Base-by-base conservation (phyloP, 2,329 filamentous ascomycete genomes). In the Akanthomyces dipterigenus region DNA sequence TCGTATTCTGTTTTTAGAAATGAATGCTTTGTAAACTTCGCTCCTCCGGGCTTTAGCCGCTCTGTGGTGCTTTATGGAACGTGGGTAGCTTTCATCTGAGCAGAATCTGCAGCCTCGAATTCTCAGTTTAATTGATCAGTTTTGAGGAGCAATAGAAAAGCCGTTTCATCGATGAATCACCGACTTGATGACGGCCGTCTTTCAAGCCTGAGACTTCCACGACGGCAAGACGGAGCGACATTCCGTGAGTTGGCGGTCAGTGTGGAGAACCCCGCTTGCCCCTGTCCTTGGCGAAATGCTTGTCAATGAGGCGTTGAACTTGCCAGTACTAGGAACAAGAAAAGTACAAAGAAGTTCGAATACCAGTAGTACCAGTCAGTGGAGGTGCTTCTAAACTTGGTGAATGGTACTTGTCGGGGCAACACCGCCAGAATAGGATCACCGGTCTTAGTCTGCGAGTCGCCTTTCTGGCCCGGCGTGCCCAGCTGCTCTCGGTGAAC, bases 211-310 rank as follows among this genome's bases (percentile, higher is more conserved):
- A 16, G 36, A 16, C 36, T 14, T n/a, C n/a, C n/a, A n/a, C 36
- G 7, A 12, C 55, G 55, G 55, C 55, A 58, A 20, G 24, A 8
- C 55, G 55, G 55, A 45, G 50, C 55, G 55, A 58, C 45, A 58
- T 45, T 58, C 55, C 55, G 34, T 11, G 22, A 4, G 5, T 14
- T 40, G 5, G 16, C 14, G 18, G 24, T 48, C 22, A 42, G 3
- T n/a, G 34, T 40, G 46, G 34, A 22, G 26, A 22, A 28, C 12
- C 8, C 22, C 12, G 3, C 8, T 12, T 20, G 28, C n/a, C n/a
- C 34, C 20, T 38, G 36, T 38, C 3, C 16, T 24, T 2, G n/a
- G 38, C 31, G 24, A 26, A 16, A 34, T 34, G 31, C 31, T 34
- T 34, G 31, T 34, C 31, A 34, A 34, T 9, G 31, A 34, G 31